Conservation (phyloP, 192 early-diverging fungal species). For the Chytriomyces sp. region DNA sequence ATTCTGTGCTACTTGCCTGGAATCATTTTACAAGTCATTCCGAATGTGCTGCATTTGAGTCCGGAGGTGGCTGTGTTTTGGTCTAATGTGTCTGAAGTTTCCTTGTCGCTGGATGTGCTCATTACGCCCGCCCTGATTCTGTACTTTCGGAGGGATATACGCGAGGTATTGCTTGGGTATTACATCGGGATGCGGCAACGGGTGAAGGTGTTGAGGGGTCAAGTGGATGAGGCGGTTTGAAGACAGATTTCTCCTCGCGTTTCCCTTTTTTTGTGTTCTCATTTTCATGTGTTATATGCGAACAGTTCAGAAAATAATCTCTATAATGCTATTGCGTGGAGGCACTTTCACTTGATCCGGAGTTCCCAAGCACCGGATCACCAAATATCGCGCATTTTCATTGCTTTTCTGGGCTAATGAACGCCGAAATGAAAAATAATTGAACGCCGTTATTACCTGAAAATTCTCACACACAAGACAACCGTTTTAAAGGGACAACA, state of each 20-base stretch:
- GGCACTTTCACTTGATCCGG: no score
- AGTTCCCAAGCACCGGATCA: no score
- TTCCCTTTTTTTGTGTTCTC: not conserved
- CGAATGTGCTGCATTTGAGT: no score
- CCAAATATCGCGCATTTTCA: no score
- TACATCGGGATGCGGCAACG: not conserved
- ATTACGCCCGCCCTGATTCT: slow-evolving; percentile 4
- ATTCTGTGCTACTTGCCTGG: not conserved
- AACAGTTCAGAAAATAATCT: no score
- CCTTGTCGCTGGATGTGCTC: not conserved
- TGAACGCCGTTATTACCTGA: no score
- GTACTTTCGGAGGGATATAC: not conserved
- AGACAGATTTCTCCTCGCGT: not conserved
- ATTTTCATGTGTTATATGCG: no score
- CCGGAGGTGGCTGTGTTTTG: not conserved
- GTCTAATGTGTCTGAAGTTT: not conserved
- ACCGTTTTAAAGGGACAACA: no score
- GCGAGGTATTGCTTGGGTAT: not conserved
- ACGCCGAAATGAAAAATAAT: no score
- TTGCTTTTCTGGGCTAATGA: no score
- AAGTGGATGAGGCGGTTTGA: not conserved
- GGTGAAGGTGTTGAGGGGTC: not conserved
- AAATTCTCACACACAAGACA: no score
- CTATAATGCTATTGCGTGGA: no score
- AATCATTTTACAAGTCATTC: not conserved